Base-by-base conservation (phyloP, 805 yeast genomes). In the Pichia cephalocereana region DNA sequence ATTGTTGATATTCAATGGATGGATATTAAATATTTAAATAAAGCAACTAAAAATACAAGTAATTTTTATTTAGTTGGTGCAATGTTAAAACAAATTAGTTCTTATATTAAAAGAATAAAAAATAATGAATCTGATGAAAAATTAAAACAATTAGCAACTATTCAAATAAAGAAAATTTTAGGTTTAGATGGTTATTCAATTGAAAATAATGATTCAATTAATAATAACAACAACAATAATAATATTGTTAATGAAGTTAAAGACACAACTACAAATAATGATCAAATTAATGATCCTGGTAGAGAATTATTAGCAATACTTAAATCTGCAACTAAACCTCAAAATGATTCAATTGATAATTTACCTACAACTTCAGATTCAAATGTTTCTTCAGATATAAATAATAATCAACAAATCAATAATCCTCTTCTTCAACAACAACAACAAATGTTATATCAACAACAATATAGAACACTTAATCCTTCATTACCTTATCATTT, bases 1-100 rank as follows among this genome's bases (percentile, higher is more conserved):
- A 95, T 93, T 54, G 77, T 82, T 41, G 77, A 78, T 47, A 86
- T 91, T 45, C 75, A 82, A 64, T 91, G 97, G 98, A 69, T 70
- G 53, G 83, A 80, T 56, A 68, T 84, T 52, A 80, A 69, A 49
- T 64, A 64, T 40, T 59, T 75, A 32, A 53, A 62, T 2, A 70
- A 69, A 38, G 59, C 64, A 17, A 63, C 66, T 48, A 63, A 64
- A 43, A 57, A 64, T 8, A 57, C 58, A 31, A 46, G 52, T 19
- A 59, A 64, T 28, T 75, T 61, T 51, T 78, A 72, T 56, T 63
- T 79, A 36, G 73, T 79, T 12, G 63, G 69, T 17, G 65, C 78
- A 9, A 68, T 79, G 61, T 59, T 75, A 19, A 72, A 78, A 52
- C 82, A 81, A 11, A 63, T 79, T 50, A 59, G 65, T 43, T 67